These are phyloP conservation scores for Lindgomyces ingoldianus DNA, from an alignment of 495 filamentous ascomycete species.

Conservation along the genomic window DNA sequence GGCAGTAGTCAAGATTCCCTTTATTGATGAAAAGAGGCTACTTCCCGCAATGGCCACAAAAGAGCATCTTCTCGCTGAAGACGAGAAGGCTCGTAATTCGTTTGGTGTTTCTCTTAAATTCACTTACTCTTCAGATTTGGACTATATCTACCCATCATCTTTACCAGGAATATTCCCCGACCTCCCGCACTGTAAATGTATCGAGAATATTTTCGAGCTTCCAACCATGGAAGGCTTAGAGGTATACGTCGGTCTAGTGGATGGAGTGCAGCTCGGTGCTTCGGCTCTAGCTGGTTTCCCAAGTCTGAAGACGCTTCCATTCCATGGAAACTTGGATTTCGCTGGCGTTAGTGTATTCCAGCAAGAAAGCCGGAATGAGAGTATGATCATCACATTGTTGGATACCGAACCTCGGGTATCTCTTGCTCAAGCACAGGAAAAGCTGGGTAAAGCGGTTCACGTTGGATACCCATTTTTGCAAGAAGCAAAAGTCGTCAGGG, in stretches of 20 bases:
- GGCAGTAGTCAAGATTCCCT: constrained; percentile 97
- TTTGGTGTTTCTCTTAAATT: constrained; percentile 95
- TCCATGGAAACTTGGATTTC: constrained; percentile 76
- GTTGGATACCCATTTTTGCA: constrained; percentile 96
- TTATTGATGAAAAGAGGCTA: constrained; percentile 88
- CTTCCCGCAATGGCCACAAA: constrained; percentile 81
- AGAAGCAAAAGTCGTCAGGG: constrained; percentile 82
- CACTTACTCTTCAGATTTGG: constrained; percentile 72
- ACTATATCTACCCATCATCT: constrained; percentile 82
- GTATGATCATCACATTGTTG: constrained; percentile 84
- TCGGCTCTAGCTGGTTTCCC: constrained; percentile 90
- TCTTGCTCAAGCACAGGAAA: constrained; percentile 69
- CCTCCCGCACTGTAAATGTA: constrained; percentile 80
- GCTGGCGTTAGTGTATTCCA: constrained; percentile 97
- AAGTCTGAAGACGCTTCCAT: constrained; percentile 77
- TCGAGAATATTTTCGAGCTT: constrained; percentile 93
- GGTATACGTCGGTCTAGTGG: constrained; percentile 78
- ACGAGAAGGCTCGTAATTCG: constrained; percentile 78
- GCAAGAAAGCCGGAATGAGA: constrained; percentile 94
- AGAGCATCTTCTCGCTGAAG: constrained; percentile 71
- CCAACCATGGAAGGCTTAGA: constrained; percentile 90
- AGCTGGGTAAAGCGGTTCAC: constrained; percentile 81
- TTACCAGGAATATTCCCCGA: constrained; percentile 90
- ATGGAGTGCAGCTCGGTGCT: constrained; percentile 81
- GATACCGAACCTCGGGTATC: constrained; percentile 71